Evolutionary conservation across 148 eudicot genomes (phyloP).

Genomic region (Rhododendron williamsianum): DNA sequence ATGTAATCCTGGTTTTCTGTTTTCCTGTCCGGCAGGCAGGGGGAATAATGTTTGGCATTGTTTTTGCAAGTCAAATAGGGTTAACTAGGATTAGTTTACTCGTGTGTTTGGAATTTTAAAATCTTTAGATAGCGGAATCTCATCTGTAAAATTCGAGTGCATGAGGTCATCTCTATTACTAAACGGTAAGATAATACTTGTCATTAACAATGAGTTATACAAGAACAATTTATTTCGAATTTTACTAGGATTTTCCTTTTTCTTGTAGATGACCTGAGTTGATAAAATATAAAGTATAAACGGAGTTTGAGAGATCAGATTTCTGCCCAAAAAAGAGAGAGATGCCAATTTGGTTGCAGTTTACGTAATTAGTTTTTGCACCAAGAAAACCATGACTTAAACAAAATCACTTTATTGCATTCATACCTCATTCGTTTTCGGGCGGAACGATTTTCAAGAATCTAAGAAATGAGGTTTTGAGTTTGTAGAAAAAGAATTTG

Average conservation of each 20-base stretch:
- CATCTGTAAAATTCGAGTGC: background rate
- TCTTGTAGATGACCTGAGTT: background rate
- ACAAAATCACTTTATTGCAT: background rate
- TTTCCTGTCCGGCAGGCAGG: background rate
- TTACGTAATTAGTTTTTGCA: background rate
- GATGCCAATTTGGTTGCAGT: background rate
- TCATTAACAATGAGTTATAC: background rate
- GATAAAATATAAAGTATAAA: background rate
- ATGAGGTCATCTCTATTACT: background rate
- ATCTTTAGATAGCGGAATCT: background rate
- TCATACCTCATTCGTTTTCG: background rate
- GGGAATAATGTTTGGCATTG: background rate
- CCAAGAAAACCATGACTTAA: background rate
- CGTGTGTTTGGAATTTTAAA: background rate
- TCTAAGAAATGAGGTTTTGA: background rate
- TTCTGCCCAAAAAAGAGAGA: background rate
- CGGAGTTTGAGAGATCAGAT: background rate
- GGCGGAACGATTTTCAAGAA: background rate
- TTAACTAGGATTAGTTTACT: background rate
- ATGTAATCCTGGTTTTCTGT: background rate
- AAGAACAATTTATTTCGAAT: background rate
- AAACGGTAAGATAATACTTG: background rate
- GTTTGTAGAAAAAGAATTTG: background rate
- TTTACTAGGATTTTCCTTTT: background rate
- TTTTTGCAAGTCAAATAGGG: background rate